phyloP scores from a whole-genome alignment of 768 basidiomycete species.

The Gautieria morchelliformis region DNA sequence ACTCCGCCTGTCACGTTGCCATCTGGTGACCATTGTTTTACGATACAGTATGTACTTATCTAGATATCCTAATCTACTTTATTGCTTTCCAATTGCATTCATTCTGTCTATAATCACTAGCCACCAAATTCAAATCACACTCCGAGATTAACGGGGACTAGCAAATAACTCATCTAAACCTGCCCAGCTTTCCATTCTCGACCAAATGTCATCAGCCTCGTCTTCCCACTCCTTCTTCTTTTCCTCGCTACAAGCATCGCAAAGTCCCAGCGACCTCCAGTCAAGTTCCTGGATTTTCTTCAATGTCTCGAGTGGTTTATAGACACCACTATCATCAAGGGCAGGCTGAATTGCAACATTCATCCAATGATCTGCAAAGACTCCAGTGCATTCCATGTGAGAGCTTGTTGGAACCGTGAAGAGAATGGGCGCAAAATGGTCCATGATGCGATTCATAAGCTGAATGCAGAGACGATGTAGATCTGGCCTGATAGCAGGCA shows the following conservation, averaged over 20 bases:
- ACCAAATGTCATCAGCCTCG: conserved; percentile 54
- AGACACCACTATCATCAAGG: conserved; percentile 50
- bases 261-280: conserved; percentile 53
- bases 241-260: conserved; percentile 43
- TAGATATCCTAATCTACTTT: no score
- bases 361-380: conserved; percentile 68
- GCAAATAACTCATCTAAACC: background rate
- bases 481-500: conserved; percentile 1
- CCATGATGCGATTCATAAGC: conserved; percentile 48
- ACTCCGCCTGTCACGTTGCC: background rate
- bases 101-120: no score
- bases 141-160: background rate
- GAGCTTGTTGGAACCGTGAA: conserved; percentile 62
- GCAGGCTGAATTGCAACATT: conserved; percentile 58
- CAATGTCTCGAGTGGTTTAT: conserved; percentile 64
- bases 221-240: conserved; percentile 59
- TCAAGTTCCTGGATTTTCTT: conserved; percentile 46
- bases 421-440: conserved; percentile 60
- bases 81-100: no score
- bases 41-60: no score
- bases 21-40: no score
- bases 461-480: conserved; percentile 29
- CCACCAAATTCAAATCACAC: background rate
- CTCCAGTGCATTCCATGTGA: conserved; percentile 68
- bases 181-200: conserved; percentile 46